phyloP scores from a whole-genome alignment of 148 eudicot species.

The Polygonum aviculare region DNA sequence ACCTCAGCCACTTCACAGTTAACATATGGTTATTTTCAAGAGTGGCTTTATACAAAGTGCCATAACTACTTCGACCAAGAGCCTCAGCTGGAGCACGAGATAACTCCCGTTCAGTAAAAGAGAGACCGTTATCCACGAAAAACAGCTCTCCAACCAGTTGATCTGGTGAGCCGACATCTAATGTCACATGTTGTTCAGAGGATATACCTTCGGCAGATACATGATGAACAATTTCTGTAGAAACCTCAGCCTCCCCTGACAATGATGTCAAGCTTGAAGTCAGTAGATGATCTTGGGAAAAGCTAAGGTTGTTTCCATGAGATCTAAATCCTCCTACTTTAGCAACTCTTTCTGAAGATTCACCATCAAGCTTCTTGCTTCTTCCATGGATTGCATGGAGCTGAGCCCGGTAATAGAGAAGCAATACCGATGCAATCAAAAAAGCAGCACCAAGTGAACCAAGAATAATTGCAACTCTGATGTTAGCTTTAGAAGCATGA shows the following conservation, averaged over 20 bases:
- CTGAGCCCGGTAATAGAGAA: slow-evolving; percentile 61
- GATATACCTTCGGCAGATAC: slow-evolving; percentile 35
- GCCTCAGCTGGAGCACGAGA: slow-evolving; percentile 96
- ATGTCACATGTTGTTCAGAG: slow-evolving; percentile 53
- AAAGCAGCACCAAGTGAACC: slow-evolving; percentile 68
- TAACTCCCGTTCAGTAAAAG: slow-evolving; percentile 79
- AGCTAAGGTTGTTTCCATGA: slow-evolving; percentile 51
- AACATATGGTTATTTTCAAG: slow-evolving; percentile 65
- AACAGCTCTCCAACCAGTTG: slow-evolving; percentile 80
- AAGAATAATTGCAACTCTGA: slow-evolving; percentile 66
- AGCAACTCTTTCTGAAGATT: slow-evolving; percentile 41
- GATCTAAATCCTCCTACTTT: slow-evolving; percentile 52
- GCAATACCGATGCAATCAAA: slow-evolving; percentile 72
- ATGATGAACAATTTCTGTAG: slow-evolving; percentile 45
- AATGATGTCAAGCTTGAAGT: slow-evolving; percentile 63
- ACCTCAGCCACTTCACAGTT: slow-evolving; percentile 93
- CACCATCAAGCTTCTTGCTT: slow-evolving; percentile 44
- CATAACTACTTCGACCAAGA: slow-evolving; percentile 91
- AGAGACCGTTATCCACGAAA: slow-evolving; percentile 64
- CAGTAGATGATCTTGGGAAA: slow-evolving; percentile 74
- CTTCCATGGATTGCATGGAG: slow-evolving; percentile 44
- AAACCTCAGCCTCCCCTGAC: slow-evolving; percentile 57
- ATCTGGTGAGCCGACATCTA: slow-evolving; percentile 92
- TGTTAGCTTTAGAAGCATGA: slow-evolving; percentile 38
- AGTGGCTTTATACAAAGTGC: slow-evolving; percentile 92